Conservation (phyloP, 2,329 filamentous ascomycete genomes). For the Ophiostoma novo-ulmi region DNA sequence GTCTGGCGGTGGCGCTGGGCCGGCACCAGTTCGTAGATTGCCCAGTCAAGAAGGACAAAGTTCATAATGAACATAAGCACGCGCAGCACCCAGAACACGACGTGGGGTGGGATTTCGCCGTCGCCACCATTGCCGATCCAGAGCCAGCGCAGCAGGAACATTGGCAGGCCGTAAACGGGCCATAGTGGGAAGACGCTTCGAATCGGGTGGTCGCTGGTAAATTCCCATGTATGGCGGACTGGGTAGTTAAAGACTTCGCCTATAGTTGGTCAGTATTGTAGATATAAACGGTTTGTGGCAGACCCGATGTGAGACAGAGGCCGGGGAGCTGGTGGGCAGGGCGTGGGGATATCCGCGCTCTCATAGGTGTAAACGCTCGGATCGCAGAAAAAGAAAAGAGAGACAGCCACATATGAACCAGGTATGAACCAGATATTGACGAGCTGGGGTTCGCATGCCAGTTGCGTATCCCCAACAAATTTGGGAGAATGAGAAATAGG, state of each 20-base stretch:
- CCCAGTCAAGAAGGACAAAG: conserved; percentile 97
- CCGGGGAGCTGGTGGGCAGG: not conserved
- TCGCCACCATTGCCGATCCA: conserved; percentile 79
- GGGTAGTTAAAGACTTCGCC: conserved; percentile 91
- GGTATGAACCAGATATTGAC: too few species aligned
- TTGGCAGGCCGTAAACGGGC: conserved; percentile 89
- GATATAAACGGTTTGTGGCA: not conserved
- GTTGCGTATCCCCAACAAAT: not conserved
- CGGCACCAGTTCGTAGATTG: conserved; percentile 82
- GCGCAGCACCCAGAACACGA: conserved; percentile 84
- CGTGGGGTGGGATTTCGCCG: conserved; percentile 71
- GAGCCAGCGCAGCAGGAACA: conserved; percentile 87
- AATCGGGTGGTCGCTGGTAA: conserved; percentile 79
- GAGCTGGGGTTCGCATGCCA: not conserved
- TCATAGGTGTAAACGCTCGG: not conserved
- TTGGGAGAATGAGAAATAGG: not conserved
- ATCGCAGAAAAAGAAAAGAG: conserved; percentile 5
- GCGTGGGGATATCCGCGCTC: conserved; percentile 12
- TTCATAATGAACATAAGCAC: conserved; percentile 90
- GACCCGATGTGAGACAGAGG: not conserved
- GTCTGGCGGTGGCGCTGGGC: conserved; percentile 65
- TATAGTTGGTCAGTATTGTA: conserved; percentile 36
- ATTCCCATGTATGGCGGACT: conserved; percentile 90
- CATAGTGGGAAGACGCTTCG: conserved; percentile 96
- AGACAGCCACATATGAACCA: not conserved